Evolutionary conservation across 169 alveolate species (phyloP), one percentile per base, ranked within the genome.

Genomic region (Plasmodium knowlesi): DNA sequence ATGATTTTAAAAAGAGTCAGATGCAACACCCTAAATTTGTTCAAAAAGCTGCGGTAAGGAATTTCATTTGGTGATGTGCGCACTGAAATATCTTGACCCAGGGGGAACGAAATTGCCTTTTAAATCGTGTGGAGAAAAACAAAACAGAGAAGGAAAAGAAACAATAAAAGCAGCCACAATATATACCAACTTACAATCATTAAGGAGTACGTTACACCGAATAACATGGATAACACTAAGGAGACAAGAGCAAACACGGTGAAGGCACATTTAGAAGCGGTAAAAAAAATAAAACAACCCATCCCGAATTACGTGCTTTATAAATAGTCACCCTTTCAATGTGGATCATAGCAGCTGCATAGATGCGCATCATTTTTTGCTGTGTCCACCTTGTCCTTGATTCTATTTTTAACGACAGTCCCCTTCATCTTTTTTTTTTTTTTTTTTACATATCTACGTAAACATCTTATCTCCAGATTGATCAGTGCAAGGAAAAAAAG

Each of bases 401-500:
- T 79, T 37, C 57, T 14, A 57, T 53, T 19, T 57, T 54, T 67
- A 67, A 67, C 39, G 30, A 9, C 37, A 67, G n/a, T 19, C 22
- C 41, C n/a, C 16, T 0, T 28, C 76, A 67, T 10, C 37, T 16
- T 74, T 71, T 67, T 67, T n/a, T 57, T 37, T 30, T 84, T 30
- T 34, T 34, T 39, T 39, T 39, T 39, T 5, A 32, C n/a, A 22
- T 10, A 74, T 76, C 10, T 67, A 67, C 37, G 19, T 67, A 67
- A 67, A 67, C 30, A 67, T 12, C n/a, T 9, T 10, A 74, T 22
- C 30, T 5, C 80, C 67, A 81, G 96, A 88, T 83, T 85, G 96
- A 84, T 28, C 93, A 74, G 53, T 96, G 97, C 80, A 67, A 76
- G 67, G 95, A 96, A 67, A 82, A 84, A 72, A 96, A 96, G 85